Conservation (phyloP, 164 flowering plant species). For the Chimonanthus salicifolius region DNA sequence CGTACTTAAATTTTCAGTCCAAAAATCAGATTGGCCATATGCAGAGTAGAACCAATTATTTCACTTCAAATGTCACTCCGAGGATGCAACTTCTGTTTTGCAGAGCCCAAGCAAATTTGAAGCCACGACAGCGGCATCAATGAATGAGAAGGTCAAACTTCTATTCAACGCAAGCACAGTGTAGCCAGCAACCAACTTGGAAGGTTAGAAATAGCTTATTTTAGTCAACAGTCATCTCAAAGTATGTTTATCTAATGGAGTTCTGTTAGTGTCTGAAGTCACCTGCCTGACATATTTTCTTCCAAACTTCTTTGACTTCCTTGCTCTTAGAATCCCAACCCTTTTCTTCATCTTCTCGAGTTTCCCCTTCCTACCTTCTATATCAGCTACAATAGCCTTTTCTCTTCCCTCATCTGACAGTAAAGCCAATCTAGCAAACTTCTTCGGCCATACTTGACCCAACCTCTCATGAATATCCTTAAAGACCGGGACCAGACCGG, state of each 20-base stretch:
- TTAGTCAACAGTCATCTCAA: not conserved
- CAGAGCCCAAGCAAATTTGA: not conserved
- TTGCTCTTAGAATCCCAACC: slow-evolving; percentile 17
- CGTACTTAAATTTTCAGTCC: not conserved
- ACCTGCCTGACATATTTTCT: slow-evolving; percentile 26
- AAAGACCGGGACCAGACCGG: slow-evolving; percentile 86
- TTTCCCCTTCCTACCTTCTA: slow-evolving; percentile 64
- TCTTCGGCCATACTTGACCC: slow-evolving; percentile 76
- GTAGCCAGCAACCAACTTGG: not conserved
- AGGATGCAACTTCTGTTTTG: not conserved
- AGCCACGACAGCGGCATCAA: not conserved
- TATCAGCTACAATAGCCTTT: slow-evolving; percentile 63
- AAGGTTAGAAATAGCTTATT: not conserved
- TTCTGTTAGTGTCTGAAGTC: not conserved
- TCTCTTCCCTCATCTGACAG: slow-evolving; percentile 71
- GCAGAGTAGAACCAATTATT: not conserved
- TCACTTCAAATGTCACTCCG: not conserved
- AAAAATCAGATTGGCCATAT: not conserved
- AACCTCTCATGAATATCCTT: slow-evolving; percentile 69
- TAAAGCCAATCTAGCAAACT: slow-evolving; percentile 80
- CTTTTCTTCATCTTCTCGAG: slow-evolving; percentile 54
- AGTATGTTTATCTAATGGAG: not conserved
- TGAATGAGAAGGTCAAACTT: not conserved
- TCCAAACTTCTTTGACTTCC: slow-evolving; percentile 20
- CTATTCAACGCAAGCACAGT: not conserved